phyloP scores from a whole-genome alignment of 2,329 filamentous ascomycete species.

The Coniochaeta sp. region DNA sequence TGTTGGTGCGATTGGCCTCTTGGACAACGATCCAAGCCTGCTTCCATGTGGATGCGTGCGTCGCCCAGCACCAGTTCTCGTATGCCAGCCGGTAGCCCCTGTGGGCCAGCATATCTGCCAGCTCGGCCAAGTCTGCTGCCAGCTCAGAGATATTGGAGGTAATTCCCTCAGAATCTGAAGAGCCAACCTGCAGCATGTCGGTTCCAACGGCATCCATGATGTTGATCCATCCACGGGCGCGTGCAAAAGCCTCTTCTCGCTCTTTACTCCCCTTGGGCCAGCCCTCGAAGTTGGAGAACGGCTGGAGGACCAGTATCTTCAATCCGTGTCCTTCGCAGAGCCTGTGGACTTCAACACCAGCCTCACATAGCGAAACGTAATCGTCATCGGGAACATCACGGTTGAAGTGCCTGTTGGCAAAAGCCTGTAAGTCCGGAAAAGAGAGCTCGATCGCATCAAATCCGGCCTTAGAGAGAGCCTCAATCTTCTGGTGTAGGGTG shows the following conservation, averaged over 20 bases:
- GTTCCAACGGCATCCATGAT: constrained; percentile 66
- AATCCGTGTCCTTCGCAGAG: constrained; percentile 48
- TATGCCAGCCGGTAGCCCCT: constrained; percentile 60
- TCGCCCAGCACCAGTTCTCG: constrained; percentile 80
- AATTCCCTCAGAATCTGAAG: constrained; percentile 56
- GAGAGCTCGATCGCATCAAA: constrained; percentile 67
- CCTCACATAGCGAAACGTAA: constrained; percentile 48
- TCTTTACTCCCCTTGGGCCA: constrained; percentile 54
- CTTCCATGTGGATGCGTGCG: constrained; percentile 60
- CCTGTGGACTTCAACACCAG: constrained; percentile 45
- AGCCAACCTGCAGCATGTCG: constrained; percentile 61
- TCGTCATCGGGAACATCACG: constrained; percentile 47
- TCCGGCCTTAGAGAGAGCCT: constrained; percentile 55
- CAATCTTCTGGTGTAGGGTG: constrained; percentile 51
- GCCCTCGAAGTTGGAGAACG: constrained; percentile 71
- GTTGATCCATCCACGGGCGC: constrained; percentile 59
- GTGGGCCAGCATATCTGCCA: constrained; percentile 54
- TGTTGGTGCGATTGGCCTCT: constrained; percentile 54
- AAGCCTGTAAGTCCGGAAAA: constrained; percentile 64
- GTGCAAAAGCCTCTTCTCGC: constrained; percentile 53
- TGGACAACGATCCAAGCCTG: constrained; percentile 63
- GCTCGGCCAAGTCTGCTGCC: constrained; percentile 52
- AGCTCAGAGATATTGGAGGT: constrained; percentile 40
- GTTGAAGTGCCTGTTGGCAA: constrained; percentile 42
- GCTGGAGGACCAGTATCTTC: constrained; percentile 64